Evolutionary conservation across 2,329 filamentous ascomycete genomes (phyloP).

Genomic region (Penicillium sp.): DNA sequence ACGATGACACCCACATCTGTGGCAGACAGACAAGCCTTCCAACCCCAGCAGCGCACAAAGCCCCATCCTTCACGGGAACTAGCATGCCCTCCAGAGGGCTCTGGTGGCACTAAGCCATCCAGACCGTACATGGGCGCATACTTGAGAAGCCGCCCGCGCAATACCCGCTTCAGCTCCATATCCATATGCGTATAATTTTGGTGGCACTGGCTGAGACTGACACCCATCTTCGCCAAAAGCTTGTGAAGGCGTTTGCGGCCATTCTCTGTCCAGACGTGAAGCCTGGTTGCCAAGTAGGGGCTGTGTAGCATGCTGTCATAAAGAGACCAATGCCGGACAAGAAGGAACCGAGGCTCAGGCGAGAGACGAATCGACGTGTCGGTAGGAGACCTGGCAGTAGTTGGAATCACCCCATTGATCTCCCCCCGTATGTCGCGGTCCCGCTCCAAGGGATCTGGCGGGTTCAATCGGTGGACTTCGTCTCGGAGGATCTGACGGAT

Average conservation of each 20-base stretch:
- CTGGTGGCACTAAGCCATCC: slow-evolving; percentile 84
- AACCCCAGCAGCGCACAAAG: slow-evolving; percentile 96
- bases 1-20: slow-evolving; percentile 93
- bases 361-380: slow-evolving; percentile 91
- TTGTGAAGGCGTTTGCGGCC: slow-evolving; percentile 90
- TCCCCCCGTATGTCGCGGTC: slow-evolving; percentile 66
- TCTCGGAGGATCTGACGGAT: slow-evolving; percentile 86
- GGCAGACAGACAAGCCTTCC: slow-evolving; percentile 90
- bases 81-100: slow-evolving; percentile 66
- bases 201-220: slow-evolving; percentile 88
- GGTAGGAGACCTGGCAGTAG: slow-evolving; percentile 81
- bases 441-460: slow-evolving; percentile 63
- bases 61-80: slow-evolving; percentile 89
- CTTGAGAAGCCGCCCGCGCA: slow-evolving; percentile 82
- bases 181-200: slow-evolving; percentile 99
- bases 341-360: slow-evolving; percentile 87
- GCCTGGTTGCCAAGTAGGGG: slow-evolving; percentile 84
- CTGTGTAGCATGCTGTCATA: slow-evolving; percentile 99
- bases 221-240: slow-evolving; percentile 95
- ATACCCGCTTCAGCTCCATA: slow-evolving; percentile 87
- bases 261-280: slow-evolving; percentile 92
- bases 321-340: slow-evolving; percentile 94
- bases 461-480: slow-evolving; percentile 91
- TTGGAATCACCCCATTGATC: slow-evolving; percentile 80
- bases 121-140: slow-evolving; percentile 93